Base-by-base conservation (phyloP, 2,329 filamentous ascomycete genomes). In the Hypocrella siamensis region DNA sequence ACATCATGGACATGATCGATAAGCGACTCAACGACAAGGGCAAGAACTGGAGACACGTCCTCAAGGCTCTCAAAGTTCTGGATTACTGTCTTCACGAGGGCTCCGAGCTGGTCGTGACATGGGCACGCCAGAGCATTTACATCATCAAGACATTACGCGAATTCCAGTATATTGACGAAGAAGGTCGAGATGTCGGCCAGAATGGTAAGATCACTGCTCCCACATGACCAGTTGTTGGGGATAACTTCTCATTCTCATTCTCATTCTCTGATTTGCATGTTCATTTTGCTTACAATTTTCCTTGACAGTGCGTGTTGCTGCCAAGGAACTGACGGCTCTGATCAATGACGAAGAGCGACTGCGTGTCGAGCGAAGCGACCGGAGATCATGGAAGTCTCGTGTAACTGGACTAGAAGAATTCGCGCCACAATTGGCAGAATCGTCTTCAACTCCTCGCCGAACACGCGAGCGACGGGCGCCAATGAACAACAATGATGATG, bases 1-100 rank as follows among this genome's bases (percentile, higher is more conserved):
- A 98, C 54, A 94, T 98, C 48, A 93, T 98, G 79, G 90, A 98
- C 56, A 98, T 98, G 84, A 67, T 98, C 43, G 90, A 98, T 60
- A 96, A 96, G 65, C 79, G 90, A 44, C 64, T 98, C 49, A 98
- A 98, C 48, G 90, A 98, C 58, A 96, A 98, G 59, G 90, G 90
- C 51, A 98, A 96, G 68, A 98, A 98, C 55, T 98, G 90, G 90
- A 78, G 90, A 46, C 90, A 98, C 54, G 90, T 98, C 10, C 64
- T 98, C 37, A 98, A 98, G 60, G 92, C 90, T 26, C 66, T 98
- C 44, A 98, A 98, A 56, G 90, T 98, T 32, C 70, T 96, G 35
- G 90, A 98, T 57, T 98, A 98, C 58, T 94, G 86, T 58, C 67
- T 98, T 35, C 90, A 98, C 53, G 90, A 98, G 55, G 90, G 90